Base-by-base conservation (phyloP, 2,329 filamentous ascomycete species). In the Aureobasidium sp. region DNA sequence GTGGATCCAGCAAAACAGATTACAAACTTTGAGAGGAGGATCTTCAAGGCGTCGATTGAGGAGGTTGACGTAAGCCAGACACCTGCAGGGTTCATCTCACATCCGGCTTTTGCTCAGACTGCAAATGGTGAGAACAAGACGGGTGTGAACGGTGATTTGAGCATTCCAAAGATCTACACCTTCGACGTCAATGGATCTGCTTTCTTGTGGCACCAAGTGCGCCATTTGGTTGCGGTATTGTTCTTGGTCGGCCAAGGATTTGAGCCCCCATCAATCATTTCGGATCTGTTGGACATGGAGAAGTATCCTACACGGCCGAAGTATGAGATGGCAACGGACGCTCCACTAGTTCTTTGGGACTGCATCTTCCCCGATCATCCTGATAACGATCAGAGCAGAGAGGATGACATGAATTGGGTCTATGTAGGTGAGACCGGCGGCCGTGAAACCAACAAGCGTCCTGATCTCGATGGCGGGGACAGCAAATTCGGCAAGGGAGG, bases 151-250 rank as follows among this genome's bases (percentile, higher is more conserved):
- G 53, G 62, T 47, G 61, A 57, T 30, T 21, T 34, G 41, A 51
- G 60, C 11, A 61, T 64, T n/a, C 71, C 85, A 7, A 89, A 90
- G 70, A 82, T 97, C 14, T 97, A 95, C 77, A 87, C 88, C 64
- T 95, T 99, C 74, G 87, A 88, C 62, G 85, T 99, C 44, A 85
- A 92, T 67, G 94, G 94, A 25, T 91, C 89, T 8, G 94, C 92
- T 1, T 99, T 99, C 74, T 77, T 99, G 50, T 99, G 94, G 94
- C 94, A 99, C 76, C 94, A 99, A 77, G 95, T 99, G 67, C 86
- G 94, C 29, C 90, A 93, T 77, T 92, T 99, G 84, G 86, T 95
- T n/a, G 85, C 87, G 16, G 80, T 97, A 7, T 79, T 99, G n/a
- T 97, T 99, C 78, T 79, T 94, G 11, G 86, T 97, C 9, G 94